Percentiles rank a stretch among this genome's conserved stretches.
These are phyloP conservation scores for Dictyostelium intermedium DNA, from an alignment of 78 protist genomes.

Conservation along the genomic window DNA sequence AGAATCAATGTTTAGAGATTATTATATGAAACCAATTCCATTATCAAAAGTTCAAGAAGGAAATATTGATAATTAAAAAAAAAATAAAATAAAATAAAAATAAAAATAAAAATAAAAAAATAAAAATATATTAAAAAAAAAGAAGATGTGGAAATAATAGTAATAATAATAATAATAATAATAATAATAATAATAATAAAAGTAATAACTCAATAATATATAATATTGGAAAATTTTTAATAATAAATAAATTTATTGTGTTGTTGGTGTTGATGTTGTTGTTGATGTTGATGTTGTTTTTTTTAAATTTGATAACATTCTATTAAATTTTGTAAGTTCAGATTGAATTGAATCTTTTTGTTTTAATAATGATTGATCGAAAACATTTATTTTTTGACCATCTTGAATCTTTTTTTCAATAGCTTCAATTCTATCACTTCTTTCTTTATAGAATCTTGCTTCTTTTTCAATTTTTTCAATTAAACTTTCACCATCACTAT, in stretches of 20 bases:
- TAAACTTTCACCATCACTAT: neutral
- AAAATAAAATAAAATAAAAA: neutral
- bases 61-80: conserved; percentile 7
- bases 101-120: neutral
- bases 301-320: neutral
- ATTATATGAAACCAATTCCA: conserved; percentile 53
- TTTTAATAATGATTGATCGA: neutral
- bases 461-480: neutral
- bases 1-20: conserved; percentile 69
- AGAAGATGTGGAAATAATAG: neutral
- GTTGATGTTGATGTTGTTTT: neutral
- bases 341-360: conserved; percentile 4
- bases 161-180: neutral
- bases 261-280: neutral
- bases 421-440: neutral
- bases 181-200: neutral
- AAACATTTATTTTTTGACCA: neutral
- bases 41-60: conserved; percentile 20
- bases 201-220: neutral
- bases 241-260: neutral
- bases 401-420: neutral
- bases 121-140: neutral
- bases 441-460: neutral
- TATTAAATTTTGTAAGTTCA: neutral
- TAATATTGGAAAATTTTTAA: neutral